Evolutionary conservation across 1,284 basidiomycete species (phyloP), one percentile per base, ranked within the genome.

Genomic region (Papiliotrema fonsecae): DNA sequence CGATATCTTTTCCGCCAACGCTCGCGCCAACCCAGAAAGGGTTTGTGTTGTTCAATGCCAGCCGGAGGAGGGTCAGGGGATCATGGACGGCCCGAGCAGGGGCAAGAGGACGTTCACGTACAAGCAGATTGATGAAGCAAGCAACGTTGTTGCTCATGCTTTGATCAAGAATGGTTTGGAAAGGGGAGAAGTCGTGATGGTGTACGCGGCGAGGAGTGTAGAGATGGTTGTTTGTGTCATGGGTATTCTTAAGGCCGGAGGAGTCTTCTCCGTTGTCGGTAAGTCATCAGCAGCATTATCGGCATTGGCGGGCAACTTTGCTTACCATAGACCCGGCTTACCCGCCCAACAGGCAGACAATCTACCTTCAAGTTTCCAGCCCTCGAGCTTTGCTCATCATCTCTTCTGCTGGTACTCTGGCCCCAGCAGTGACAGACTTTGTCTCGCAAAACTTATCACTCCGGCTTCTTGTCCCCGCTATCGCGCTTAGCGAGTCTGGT

Each of bases 251-350:
- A 98, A 98, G 76, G 91, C 89, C 2, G 96, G 96, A 24, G 94
- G 89, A 6, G 93, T 91, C 2, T 98, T 99, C 77, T 94, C 89
- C 32, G 96, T 99, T 55, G 97, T 98, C 54, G 93, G 88, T 90
- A 47, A 61, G 81, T 73, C 0, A 38, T 28, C 4, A 22, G 11
- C 10, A 18, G 6, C 4, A 16, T 11, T 6, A 28, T 6, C 6
- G 4, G 16, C 5, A 6, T 5, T 44, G 35, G n/a, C 40, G 1
- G 3, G 13, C 14, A 31, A 18, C 9, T 9, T 32, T 28, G 25
- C 46, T 58, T 35, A 51, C 25, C 19, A 14, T 36, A 92, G 91
- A 98, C 75, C 96, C 96, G 32, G 93, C 94, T 1, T 99, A 99
- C 71, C 96, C 96, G 4, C 83, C 93, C 2, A 86, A 87, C 9